Base-by-base conservation (phyloP, 2,329 filamentous ascomycete species). In the Neodidymelliopsis sp. region DNA sequence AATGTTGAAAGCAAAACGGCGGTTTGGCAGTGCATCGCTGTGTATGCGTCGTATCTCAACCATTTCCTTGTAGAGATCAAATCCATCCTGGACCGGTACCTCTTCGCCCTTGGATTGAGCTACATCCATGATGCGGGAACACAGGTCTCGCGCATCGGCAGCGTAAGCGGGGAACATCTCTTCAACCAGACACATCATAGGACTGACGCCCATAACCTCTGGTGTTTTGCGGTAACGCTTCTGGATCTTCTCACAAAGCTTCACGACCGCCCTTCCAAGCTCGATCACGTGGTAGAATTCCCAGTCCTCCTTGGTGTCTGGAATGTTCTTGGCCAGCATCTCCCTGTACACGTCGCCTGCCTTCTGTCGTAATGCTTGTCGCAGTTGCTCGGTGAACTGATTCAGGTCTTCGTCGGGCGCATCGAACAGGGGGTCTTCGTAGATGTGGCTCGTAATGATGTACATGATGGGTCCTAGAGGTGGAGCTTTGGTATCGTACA, bases 211-310 rank as follows among this genome's bases (percentile, higher is more conserved):
- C 85, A 96, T 88, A 50, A 97, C 89, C 54, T 91, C 87, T 1
- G 90, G 90, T 49, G 88, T 94, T 63, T 89, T 93, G 62, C 85
- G 85, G 74, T 96, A 99, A 37, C 93, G 85, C 75, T 97, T 97
- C 71, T 91, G 88, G 40, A 97, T 95, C 68, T 88, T 90, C 63
- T 96, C 87, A 56, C 89, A 90, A 23, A 97, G 80, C 59, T 90
- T 91, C 37, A 91, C 87, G 4, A 97, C 90, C 0, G 86, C 85
- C 68, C 94, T 90, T 12, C 92, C 91, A 18, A 99, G 83, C 66
- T 92, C 85, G 50, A 97, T 91, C 47, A 97, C 88, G 71, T 97
- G 90, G 55, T 84, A 88, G 69, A 96, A 93, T 60, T 97, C 85
- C 92, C 94, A 97, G 38, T 90, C 82, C 57, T 91, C 85, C 60